Conservation (phyloP, 1,139 yeast genomes). For the Scheffersomyces stambukii region DNA sequence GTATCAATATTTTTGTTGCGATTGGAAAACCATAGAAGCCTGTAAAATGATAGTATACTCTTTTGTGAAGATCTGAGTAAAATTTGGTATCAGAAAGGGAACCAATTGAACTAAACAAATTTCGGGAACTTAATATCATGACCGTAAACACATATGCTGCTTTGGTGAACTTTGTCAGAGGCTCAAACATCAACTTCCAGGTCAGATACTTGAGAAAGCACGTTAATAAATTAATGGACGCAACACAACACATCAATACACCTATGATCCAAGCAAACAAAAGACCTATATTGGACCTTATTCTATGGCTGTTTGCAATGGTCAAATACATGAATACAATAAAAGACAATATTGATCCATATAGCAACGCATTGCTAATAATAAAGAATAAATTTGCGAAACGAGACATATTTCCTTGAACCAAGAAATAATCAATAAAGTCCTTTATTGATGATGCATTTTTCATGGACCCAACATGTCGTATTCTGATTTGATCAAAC, state of each 20-base stretch:
- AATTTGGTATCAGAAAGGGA: slow-evolving; percentile 9
- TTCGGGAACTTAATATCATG: slow-evolving; percentile 27
- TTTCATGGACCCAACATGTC: too few relatives aligned
- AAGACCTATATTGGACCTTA: slow-evolving; percentile 59
- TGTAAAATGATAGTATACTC: slow-evolving; percentile 23
- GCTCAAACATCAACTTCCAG: slow-evolving; percentile 30
- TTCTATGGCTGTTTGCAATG: slow-evolving; percentile 48
- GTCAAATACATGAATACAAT: slow-evolving; percentile 35
- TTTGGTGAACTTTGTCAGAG: slow-evolving; percentile 25
- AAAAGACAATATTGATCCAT: slow-evolving; percentile 11
- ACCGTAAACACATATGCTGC: slow-evolving; percentile 22
- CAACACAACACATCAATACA: slow-evolving; percentile 46
- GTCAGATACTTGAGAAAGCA: slow-evolving; percentile 14
- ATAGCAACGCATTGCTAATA: slow-evolving; percentile 6
- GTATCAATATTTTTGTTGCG: slow-evolving; percentile 15
- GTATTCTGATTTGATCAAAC: too few relatives aligned
- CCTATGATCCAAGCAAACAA: slow-evolving; percentile 59
- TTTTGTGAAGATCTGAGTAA: slow-evolving; percentile 16
- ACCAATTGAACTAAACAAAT: slow-evolving; percentile 24
- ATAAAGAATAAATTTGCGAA: slow-evolving; percentile 6
- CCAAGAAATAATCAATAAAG: slow-evolving; percentile 19
- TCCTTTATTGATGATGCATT: too few relatives aligned
- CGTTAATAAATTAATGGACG: slow-evolving; percentile 38
- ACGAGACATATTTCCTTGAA: slow-evolving; percentile 13
- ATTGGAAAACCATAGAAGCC: slow-evolving; percentile 19